Base-by-base conservation (phyloP, 345 rosid species). In the Salix brachista region DNA sequence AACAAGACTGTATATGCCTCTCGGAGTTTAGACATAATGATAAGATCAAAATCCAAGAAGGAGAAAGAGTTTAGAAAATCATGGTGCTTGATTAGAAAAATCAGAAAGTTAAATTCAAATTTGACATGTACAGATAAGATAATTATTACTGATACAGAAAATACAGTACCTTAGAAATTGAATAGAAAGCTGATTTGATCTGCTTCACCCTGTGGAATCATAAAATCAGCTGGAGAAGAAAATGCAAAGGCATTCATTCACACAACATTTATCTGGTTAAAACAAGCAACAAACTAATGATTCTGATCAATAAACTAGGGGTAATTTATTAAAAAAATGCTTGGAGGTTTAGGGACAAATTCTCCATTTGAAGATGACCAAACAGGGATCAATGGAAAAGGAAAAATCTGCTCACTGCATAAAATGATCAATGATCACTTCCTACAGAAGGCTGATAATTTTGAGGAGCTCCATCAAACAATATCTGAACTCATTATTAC, bases 161-260 rank as follows among this genome's bases (percentile, higher is more conserved):
- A 41, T 8, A 28, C 18, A 70, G 41, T 72, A 89, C 97, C 97
- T 91, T 94, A 8, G 94, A 9, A 77, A 94, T 71, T 28, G 97
- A 90, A 82, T 94, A 92, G 84, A 94, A 94, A 68, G 97, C 89
- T 83, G 98, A 94, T 77, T 94, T 92, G 87, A 94, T 94, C 87
- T 94, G 94, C 83, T 87, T 85, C 84, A 91, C 87, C 88, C 97
- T 94, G 90, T 62, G 77, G 69, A 76, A 69, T 74, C 66, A 76
- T 11, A 34, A 36, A 32, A 25, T 34, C n/a, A 60, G 3, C 21
- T 62, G 28, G 8, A 74, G 61, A 17, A 52, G 16, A 6, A 65
- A 17, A 65, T 37, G 16, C n/a, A 18, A 21, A 52, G 44, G 26
- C 21, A 16, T 34, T 61, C 14, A 50, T 25, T 18, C 12, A 30